Evolutionary conservation across 1,284 basidiomycete genomes (phyloP).

Genomic region (Trichosporon coremiiforme): DNA sequence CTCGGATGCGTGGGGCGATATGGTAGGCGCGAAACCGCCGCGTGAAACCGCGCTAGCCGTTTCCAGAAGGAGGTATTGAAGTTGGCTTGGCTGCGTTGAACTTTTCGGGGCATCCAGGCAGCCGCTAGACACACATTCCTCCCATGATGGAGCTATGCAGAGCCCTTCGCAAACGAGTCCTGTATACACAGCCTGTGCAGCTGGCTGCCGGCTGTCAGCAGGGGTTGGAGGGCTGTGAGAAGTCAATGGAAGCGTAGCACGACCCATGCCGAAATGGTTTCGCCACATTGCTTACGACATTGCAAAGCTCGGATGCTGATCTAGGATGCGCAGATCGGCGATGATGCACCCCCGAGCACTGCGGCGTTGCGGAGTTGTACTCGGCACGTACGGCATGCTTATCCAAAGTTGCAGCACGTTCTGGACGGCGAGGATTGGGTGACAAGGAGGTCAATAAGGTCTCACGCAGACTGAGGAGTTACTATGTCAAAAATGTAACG

Average conservation of each 20-base stretch:
- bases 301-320: not conserved
- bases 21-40: too few species aligned
- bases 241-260: not conserved
- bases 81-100: too few species aligned
- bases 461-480: not conserved
- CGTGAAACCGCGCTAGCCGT: not conserved
- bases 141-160: too few species aligned
- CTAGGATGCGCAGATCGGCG: not conserved
- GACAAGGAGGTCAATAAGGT: not conserved
- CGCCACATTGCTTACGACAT: slow-evolving; percentile 2
- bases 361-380: not conserved
- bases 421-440: not conserved
- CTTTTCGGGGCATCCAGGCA: too few species aligned
- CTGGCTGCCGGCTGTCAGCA: too few species aligned
- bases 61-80: not conserved
- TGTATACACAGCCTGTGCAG: too few species aligned
- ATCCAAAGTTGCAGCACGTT: not conserved
- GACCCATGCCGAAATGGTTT: not conserved
- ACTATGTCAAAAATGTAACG: not conserved
- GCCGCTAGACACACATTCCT: too few species aligned
- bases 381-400: not conserved
- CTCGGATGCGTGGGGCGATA: not conserved
- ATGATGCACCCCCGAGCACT: not conserved
- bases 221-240: not conserved
- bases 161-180: too few species aligned